Evolutionary conservation across 2,329 filamentous ascomycete species (phyloP), one percentile per base, ranked within the genome.

Genomic region (Cercospora zeae-maydis): DNA sequence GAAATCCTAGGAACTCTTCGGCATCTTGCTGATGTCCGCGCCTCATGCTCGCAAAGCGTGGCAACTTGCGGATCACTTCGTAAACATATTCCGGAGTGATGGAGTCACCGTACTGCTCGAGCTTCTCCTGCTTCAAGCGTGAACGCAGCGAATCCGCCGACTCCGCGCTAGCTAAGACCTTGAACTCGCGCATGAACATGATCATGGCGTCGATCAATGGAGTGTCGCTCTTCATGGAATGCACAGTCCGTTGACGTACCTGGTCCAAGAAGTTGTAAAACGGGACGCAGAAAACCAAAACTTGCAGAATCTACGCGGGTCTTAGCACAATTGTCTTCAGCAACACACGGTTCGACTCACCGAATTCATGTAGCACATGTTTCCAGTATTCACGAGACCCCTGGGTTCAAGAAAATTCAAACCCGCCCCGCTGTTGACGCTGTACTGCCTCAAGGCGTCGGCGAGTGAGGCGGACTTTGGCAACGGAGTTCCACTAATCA

Each of bases 301-400:
- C 90, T 88, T 99, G 95, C 68, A 99, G 84, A 76, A 98, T 88
- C 92, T 96, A 59, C 21, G 7, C 3, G 0, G 7, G 7, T 13
- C 45, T 66, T 53, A 67, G 63, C 37, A 49, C 11, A n/a, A 16
- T 11, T 34, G 39, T 45, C 39, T 45, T 57, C 11, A 3, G 21
- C 6, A 34, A 21, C 13, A 6, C 10, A 36, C 4, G 13, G 2
- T 24, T n/a, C 24, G n/a, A 80, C 91, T 79, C 83, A 96, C 93
- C 67, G 95, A 97, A 81, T 98, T 99, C 95, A 99, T 98, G 79
- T 99, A 99, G 78, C 95, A 99, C 91, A 98, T 96, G 75, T 99
- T 98, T 55, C 95, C 95, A 42, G 93, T 96, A 78, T 99, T 99
- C 69, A 96, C 90, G 73, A 99, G 84, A 54, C 95, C 95, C 69